Conservation (phyloP, 441 rosid genomes). For the Adansonia grandidieri region DNA sequence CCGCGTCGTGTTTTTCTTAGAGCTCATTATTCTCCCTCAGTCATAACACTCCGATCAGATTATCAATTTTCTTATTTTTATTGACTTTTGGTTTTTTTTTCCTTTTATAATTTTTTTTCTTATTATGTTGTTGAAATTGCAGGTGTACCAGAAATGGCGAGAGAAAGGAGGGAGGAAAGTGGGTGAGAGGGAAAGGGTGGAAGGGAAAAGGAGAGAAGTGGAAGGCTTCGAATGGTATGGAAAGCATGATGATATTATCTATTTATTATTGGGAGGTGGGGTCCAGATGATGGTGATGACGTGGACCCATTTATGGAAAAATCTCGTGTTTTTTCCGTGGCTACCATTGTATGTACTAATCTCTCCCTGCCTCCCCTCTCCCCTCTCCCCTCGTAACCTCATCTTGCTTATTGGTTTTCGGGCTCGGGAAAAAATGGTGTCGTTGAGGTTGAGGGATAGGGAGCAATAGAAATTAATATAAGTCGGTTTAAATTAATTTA, state of each 20-base stretch:
- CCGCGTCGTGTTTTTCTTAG: constrained; percentile 29
- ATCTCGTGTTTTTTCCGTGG: constrained; percentile 28
- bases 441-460: too few relatives aligned
- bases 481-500: too few relatives aligned
- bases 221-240: too few relatives aligned
- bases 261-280: constrained; percentile 13
- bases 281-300: background rate
- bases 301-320: background rate
- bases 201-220: too few relatives aligned
- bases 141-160: background rate
- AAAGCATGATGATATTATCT: too few relatives aligned
- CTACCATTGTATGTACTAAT: background rate
- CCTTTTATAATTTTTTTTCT: background rate
- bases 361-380: too few relatives aligned
- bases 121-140: background rate
- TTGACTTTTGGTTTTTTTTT: background rate
- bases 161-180: background rate
- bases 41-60: background rate
- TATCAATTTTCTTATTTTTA: background rate
- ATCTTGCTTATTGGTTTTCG: too few relatives aligned
- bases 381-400: too few relatives aligned
- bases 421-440: too few relatives aligned
- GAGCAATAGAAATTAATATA: too few relatives aligned
- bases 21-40: constrained; percentile 40
- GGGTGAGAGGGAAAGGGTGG: too few relatives aligned